A percentile compares a stretch with the other conserved stretches of the same genome.
phyloP scores from a whole-genome alignment of 371 early-diverging fungal genomes.

The Chytridium lagenaria region DNA sequence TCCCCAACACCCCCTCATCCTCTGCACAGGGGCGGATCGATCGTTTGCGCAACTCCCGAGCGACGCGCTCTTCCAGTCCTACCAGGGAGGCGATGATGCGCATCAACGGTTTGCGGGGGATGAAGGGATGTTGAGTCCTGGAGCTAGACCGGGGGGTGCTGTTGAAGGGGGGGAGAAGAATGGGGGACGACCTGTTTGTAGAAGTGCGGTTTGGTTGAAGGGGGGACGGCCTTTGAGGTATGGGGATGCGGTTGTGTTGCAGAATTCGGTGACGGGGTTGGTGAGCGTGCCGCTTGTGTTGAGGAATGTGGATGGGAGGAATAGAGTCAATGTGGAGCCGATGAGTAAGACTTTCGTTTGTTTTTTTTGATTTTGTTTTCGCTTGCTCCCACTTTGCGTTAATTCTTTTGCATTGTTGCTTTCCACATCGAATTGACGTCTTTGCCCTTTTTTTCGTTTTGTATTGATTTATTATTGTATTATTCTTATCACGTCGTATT shows the following conservation, averaged over 20 bases:
- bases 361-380: conserved; percentile 25
- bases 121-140: neutral
- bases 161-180: neutral
- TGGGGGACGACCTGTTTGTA: neutral
- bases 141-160: neutral
- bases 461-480: no score
- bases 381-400: neutral
- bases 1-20: neutral
- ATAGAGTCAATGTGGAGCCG: conserved; percentile 19
- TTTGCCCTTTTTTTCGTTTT: no score
- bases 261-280: conserved; percentile 39
- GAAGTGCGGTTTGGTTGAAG: conserved; percentile 24
- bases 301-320: conserved; percentile 57
- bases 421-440: no score
- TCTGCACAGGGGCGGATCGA: neutral
- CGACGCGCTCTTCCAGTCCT: no score
- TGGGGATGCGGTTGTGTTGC: conserved; percentile 43
- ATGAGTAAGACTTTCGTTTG: neutral
- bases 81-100: no score
- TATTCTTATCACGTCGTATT: no score
- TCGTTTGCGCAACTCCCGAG: neutral
- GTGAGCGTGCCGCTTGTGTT: conserved; percentile 49
- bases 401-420: no score
- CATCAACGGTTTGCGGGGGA: no score
- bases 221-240: conserved; percentile 50